These are phyloP conservation scores for Annulohypoxylon nitens DNA, from an alignment of 495 filamentous ascomycete species.

Conservation along the genomic window DNA sequence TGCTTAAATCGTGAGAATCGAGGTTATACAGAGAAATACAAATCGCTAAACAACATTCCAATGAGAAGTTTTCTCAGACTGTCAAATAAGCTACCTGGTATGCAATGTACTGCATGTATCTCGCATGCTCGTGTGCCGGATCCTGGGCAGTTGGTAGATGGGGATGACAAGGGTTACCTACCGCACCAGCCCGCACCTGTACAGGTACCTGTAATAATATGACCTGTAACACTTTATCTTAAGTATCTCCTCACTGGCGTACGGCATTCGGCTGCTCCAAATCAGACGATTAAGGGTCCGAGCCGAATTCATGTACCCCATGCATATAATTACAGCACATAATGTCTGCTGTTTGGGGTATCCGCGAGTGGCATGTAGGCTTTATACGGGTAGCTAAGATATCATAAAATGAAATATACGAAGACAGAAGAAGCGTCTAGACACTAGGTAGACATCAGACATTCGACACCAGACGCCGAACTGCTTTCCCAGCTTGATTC, in stretches of 20 bases:
- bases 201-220: conserved; percentile 11
- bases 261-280: conserved; percentile 16
- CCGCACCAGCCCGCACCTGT: background rate
- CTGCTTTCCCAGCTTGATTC: background rate
- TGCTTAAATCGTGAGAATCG: background rate
- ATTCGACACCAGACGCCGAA: background rate
- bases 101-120: conserved; percentile 21
- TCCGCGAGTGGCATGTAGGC: background rate
- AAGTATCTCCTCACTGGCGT: conserved; percentile 3
- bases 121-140: conserved; percentile 28
- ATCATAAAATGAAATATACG: background rate
- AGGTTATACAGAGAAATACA: conserved; percentile 1
- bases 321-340: conserved; percentile 22
- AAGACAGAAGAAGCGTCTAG: background rate
- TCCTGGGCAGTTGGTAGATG: conserved; percentile 15
- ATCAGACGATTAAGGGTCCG: conserved; percentile 19
- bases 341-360: conserved; percentile 7
- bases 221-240: conserved; percentile 2
- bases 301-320: conserved; percentile 13
- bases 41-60: background rate
- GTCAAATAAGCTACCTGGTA: conserved; percentile 3
- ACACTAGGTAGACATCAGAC: too few relatives aligned
- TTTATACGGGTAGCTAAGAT: background rate
- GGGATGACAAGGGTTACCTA: conserved; percentile 17
- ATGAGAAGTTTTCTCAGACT: background rate